Evolutionary conservation across 495 filamentous ascomycete genomes (phyloP), one percentile per base, ranked within the genome.

Genomic region (Filosporella fistucella): DNA sequence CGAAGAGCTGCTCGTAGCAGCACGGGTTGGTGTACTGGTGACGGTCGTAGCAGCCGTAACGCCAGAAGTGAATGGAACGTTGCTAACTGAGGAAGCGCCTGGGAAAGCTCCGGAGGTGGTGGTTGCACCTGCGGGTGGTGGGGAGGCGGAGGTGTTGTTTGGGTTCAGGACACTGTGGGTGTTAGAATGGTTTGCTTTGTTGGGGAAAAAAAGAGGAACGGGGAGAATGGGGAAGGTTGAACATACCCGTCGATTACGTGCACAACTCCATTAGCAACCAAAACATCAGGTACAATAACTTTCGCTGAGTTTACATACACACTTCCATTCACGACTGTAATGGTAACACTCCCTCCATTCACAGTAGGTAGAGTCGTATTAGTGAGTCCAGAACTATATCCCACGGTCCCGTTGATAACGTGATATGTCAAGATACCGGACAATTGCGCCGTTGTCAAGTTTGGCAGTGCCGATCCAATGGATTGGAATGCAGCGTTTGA

Each of bases 201-300:
- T 13, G 8, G 17, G 9, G 6, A 11, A 4, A 5, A 35, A 14
- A 16, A 35, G 5, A 35, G 13, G 35, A n/a, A n/a, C 21, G 17
- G 45, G 40, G 26, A 14, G 6, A 24, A 3, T 10, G 17, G 2
- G 23, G 21, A 41, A 30, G 55, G 62, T 52, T 49, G 72, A 18
- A 34, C 39, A 38, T 11, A 54, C 42, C 32, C 24, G 51, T 85
- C 77, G 49, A 85, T 74, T 22, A 85, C 65, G 56, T 87, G 83
- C 2, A 85, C 66, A 17, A 89, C 82, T 47, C 85, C 85, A 41
- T 85, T 85, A 14, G 62, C 65, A 37, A 82, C 58, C 1, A 89
- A 67, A 1, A 88, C 58, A 60, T 88, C 70, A 2, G 77, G 55
- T 32, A 65, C 59, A 12, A 81, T 54, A 17, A 87, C 65, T 42